Evolutionary conservation across 2,329 filamentous ascomycete genomes (phyloP), one percentile per base, ranked within the genome.

Genomic region (Pseudomassariella vexata): DNA sequence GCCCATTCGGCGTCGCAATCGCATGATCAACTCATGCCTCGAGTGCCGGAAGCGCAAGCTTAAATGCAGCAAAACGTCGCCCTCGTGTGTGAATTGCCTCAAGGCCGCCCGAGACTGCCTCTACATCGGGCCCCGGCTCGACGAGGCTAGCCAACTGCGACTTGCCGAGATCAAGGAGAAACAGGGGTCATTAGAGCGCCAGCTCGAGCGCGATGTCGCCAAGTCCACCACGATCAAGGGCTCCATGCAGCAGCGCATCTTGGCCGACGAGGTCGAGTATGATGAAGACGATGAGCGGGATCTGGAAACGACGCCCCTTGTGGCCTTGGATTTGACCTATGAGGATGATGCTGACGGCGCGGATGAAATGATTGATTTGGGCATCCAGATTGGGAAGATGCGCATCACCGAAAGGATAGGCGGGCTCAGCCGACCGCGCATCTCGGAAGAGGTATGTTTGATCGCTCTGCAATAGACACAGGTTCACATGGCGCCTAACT

Each of bases 111-210:
- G 70, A 16, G 68, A 73, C 14, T 77, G 73, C 44, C 50, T 83
- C 22, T 85, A 83, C 49, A 66, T 86, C 21, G 74, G 77, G 3
- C 72, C 77, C 1, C 71, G 77, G 15, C 63, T 84, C n/a, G 82
- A 87, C 53, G 70, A 81, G 38, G 75, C 74, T 6, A 76, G 76
- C 32, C 80, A 85, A 55, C 67, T 79, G 45, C 79, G 79, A 45
- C 65, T 88, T 33, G 82, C 79, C 4, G 79, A 86, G 48, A 80
- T 88, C 53, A 88, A 88, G 59, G 83, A 88, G 54, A 81, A 82
- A 56, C 83, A 87, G 56, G 82, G 81, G 17, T 76, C 73, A 7
- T 59, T 87, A 12, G 83, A 87, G 57, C 68, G 76, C 32, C 73
- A 79, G 34, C 65, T 87, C 5, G 83, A 86, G 55, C 64, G 77